phyloP scores from a whole-genome alignment of 2,329 filamentous ascomycete genomes.

The Trichoderma brevicompactum region DNA sequence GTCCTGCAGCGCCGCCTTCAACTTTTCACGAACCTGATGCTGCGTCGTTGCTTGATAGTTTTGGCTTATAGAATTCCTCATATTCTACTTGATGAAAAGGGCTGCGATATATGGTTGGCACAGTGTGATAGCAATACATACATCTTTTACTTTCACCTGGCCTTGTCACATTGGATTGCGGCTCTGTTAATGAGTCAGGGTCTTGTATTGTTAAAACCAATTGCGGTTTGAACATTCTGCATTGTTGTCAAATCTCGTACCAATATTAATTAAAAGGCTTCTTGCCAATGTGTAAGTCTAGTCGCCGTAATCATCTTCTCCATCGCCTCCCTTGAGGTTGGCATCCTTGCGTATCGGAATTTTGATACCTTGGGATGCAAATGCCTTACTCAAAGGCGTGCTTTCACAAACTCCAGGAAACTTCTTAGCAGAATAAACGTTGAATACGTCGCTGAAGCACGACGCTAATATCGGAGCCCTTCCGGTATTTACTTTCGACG shows the following conservation, averaged over 20 bases:
- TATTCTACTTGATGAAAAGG: not conserved
- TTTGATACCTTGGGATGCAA: slow-evolving; percentile 93
- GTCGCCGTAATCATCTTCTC: slow-evolving; percentile 54
- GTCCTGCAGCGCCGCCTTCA: slow-evolving; percentile 65
- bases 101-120: no score
- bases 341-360: slow-evolving; percentile 94
- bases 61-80: slow-evolving; percentile 70
- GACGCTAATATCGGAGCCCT: slow-evolving; percentile 82
- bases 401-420: slow-evolving; percentile 97
- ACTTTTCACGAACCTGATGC: slow-evolving; percentile 93
- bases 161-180: not conserved
- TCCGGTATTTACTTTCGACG: slow-evolving; percentile 67
- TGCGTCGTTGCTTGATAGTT: slow-evolving; percentile 85
- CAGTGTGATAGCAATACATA: not conserved
- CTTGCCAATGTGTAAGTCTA: slow-evolving; percentile 29
- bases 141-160: not conserved
- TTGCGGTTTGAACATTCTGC: not conserved
- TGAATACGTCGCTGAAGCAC: slow-evolving; percentile 86
- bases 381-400: slow-evolving; percentile 87
- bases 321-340: slow-evolving; percentile 55
- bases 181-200: not conserved
- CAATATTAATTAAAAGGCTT: not conserved
- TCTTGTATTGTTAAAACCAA: not conserved
- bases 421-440: slow-evolving; percentile 96
- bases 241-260: not conserved